Evolutionary conservation across 345 rosid genomes (phyloP).

Genomic region (Populus euphratica): DNA sequence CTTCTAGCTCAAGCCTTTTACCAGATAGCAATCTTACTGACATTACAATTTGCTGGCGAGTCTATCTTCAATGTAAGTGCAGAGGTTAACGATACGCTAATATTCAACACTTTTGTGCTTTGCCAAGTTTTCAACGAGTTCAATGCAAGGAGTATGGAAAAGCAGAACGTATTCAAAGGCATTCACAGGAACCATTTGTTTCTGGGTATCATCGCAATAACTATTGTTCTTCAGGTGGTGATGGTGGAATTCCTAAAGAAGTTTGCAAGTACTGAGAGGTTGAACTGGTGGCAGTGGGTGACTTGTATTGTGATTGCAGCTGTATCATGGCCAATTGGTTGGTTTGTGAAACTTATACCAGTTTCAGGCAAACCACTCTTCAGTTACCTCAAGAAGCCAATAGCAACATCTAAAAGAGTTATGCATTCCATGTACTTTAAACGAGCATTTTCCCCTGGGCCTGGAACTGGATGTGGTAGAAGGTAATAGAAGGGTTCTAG

Average conservation of each 20-base stretch:
- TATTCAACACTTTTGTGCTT: constrained; percentile 29
- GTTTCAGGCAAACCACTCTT: constrained; percentile 49
- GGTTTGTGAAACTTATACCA: constrained; percentile 51
- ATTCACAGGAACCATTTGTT: constrained; percentile 21
- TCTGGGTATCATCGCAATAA: constrained; percentile 36
- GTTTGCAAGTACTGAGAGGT: constrained; percentile 52
- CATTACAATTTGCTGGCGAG: constrained; percentile 23
- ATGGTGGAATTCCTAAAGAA: constrained; percentile 62
- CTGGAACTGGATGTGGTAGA: constrained; percentile 1
- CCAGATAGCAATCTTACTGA: constrained; percentile 18
- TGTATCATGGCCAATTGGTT: constrained; percentile 61
- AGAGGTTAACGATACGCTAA: constrained; percentile 21
- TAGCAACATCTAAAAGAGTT: constrained; percentile 17
- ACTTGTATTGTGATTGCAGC: constrained; percentile 47
- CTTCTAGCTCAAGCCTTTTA: constrained; percentile 25
- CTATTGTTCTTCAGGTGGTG: constrained; percentile 60
- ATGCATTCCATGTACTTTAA: constrained; percentile 17
- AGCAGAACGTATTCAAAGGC: constrained; percentile 26
- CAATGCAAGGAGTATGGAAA: constrained; percentile 26
- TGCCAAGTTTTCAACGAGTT: constrained; percentile 34
- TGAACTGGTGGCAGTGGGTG: constrained; percentile 52
- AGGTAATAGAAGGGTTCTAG: neutral
- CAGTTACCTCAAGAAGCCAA: constrained; percentile 33
- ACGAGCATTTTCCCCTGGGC: constrained; percentile 17
- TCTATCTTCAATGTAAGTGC: constrained; percentile 18